These are phyloP conservation scores for Kuraishia capsulata DNA, from an alignment of 805 yeast species.

Conservation along the genomic window DNA sequence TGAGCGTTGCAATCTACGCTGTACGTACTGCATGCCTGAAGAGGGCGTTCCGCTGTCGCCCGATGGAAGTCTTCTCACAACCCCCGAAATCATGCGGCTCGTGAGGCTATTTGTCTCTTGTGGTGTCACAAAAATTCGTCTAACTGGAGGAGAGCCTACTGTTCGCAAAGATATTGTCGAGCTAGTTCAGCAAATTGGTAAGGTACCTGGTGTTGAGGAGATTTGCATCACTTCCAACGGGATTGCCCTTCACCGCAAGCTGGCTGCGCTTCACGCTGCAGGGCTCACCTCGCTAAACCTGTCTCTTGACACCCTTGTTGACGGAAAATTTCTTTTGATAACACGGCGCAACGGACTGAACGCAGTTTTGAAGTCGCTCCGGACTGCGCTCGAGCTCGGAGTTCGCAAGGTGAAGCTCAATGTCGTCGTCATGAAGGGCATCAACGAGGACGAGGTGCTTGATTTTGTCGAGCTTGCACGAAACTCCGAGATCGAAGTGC, in stretches of 20 bases:
- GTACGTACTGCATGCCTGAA: conserved; percentile 48
- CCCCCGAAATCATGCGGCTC: conserved; percentile 32
- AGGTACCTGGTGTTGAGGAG: conserved; percentile 32
- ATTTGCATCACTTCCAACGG: conserved; percentile 47
- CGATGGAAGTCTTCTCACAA: conserved; percentile 26
- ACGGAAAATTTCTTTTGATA: conserved; percentile 38
- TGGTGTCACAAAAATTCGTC: conserved; percentile 42
- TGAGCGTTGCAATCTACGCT: conserved; percentile 38
- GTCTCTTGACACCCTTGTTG: conserved; percentile 39
- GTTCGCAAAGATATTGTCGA: conserved; percentile 40
- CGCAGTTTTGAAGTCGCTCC: conserved; percentile 33
- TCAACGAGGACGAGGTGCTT: conserved; percentile 42
- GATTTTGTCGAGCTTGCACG: conserved; percentile 35
- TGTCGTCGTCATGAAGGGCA: conserved; percentile 37
- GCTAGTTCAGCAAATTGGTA: conserved; percentile 27
- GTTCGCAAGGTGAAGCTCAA: conserved; percentile 39
- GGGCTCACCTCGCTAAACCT: conserved; percentile 41
- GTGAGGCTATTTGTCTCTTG: conserved; percentile 34
- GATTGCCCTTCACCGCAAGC: conserved; percentile 36
- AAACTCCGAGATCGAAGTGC: conserved; percentile 31
- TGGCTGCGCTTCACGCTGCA: conserved; percentile 26
- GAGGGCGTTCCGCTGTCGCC: conserved; percentile 44
- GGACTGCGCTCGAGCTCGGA: conserved; percentile 32
- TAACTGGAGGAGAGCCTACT: conserved; percentile 53
- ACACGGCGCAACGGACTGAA: conserved; percentile 41